Percentiles rank a stretch among this genome's conserved stretches.
These are phyloP conservation scores for Cryptomeria japonica DNA, from an alignment of 75 land plant genomes.

Conservation along the genomic window DNA sequence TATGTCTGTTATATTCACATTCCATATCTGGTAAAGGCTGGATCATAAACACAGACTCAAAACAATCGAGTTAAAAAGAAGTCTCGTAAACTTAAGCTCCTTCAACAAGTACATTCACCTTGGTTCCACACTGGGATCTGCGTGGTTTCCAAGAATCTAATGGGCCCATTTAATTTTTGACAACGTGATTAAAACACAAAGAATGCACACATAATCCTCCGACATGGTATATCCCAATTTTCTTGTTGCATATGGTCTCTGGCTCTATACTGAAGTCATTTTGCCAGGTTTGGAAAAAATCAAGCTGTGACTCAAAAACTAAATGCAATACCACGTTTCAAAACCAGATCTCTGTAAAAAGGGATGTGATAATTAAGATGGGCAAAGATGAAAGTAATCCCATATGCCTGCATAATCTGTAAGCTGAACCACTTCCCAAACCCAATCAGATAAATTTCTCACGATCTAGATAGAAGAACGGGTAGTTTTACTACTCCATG, in stretches of 20 bases:
- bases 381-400: background rate
- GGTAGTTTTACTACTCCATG: background rate
- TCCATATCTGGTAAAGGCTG: background rate
- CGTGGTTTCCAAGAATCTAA: background rate
- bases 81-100: background rate
- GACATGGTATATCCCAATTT: background rate
- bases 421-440: background rate
- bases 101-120: background rate
- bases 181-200: background rate
- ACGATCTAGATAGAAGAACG: background rate
- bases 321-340: slow-evolving; percentile 9
- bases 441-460: background rate
- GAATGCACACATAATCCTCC: background rate
- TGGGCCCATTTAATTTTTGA: background rate
- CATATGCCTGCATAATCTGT: background rate
- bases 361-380: background rate
- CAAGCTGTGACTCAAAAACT: slow-evolving; percentile 2
- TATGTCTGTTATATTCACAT: background rate
- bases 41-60: background rate
- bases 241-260: background rate
- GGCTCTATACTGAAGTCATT: background rate
- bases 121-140: background rate
- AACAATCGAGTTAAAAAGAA: background rate
- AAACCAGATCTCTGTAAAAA: slow-evolving; percentile 7
- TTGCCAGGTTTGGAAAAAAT: background rate